Conservation (phyloP, 306 rosid species). For the Fragaria nilgerrensis region DNA sequence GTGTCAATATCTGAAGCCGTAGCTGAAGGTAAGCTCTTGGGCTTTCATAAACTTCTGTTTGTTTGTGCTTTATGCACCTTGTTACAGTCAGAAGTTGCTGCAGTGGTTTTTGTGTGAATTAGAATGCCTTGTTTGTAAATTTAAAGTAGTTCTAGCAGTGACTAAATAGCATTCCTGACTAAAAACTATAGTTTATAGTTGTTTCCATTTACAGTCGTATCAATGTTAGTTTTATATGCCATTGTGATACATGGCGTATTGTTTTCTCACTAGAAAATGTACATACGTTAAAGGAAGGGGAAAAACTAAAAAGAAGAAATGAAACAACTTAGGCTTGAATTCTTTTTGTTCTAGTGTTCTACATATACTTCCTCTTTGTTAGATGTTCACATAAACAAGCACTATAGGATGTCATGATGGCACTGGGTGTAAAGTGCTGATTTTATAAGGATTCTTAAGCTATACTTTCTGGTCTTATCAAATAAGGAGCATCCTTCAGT, state of each 20-base stretch:
- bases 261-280: background rate
- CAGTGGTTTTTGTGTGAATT: background rate
- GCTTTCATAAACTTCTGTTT: constrained; percentile 17
- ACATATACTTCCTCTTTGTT: background rate
- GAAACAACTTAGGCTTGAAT: background rate
- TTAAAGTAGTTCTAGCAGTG: background rate
- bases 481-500: background rate
- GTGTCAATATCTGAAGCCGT: constrained; percentile 87
- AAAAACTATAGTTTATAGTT: background rate
- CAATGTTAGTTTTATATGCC: background rate
- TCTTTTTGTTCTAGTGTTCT: background rate
- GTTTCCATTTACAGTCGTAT: background rate
- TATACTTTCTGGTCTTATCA: background rate
- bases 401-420: background rate
- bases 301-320: background rate
- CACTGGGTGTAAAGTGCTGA: background rate
- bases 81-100: constrained; percentile 7
- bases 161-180: background rate
- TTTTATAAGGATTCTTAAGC: background rate
- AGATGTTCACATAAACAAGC: background rate
- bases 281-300: background rate
- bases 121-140: background rate
- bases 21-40: constrained; percentile 71
- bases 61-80: constrained; percentile 7
- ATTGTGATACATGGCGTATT: background rate